Evolutionary conservation across 306 rosid genomes (phyloP), one percentile per base, ranked within the genome.

Genomic region (Pterocarpus macrocarpus): DNA sequence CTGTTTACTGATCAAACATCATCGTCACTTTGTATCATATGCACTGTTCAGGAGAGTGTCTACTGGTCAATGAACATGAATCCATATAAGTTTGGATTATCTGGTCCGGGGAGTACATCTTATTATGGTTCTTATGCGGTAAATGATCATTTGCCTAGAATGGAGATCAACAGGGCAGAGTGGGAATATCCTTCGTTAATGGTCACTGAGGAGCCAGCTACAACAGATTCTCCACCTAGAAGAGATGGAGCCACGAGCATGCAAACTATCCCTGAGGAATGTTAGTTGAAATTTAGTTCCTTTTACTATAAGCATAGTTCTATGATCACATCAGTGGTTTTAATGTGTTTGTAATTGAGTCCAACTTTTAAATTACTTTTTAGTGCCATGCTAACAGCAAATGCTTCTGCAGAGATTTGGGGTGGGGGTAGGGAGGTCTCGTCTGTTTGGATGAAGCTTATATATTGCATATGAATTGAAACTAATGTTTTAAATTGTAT

Each of bases 61-160:
- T 90, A 95, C 84, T 95, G 98, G 97, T 92, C 97, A 64, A 91
- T 91, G 97, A 92, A 91, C 85, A 90, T 89, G 97, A 82, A 85
- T 75, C 84, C 90, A 11, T 92, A 95, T 88, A 95, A 90, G 77
- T 92, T 88, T 87, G 97, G 88, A 73, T 55, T 87, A 57, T 85
- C 91, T 65, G 91, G 89, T 71, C 88, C 85, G 3, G 97, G 85
- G 62, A 90, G 86, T 78, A 76, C 90, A 67, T 87, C 92, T 44
- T 92, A 92, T 85, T 92, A 83, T 49, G 86, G 88, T 84, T 80
- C 83, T 77, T 95, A 84, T 55, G 97, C 91, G 87, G 90, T 83
- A 67, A 87, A 86, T 80, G 87, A 85, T 78, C 90, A 89, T 88
- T 84, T 92, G 62, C 91, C 97, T 8, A 90, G 95, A 84, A 80